phyloP scores from a whole-genome alignment of 2,329 filamentous ascomycete genomes.

The Hypoxylon sp. region DNA sequence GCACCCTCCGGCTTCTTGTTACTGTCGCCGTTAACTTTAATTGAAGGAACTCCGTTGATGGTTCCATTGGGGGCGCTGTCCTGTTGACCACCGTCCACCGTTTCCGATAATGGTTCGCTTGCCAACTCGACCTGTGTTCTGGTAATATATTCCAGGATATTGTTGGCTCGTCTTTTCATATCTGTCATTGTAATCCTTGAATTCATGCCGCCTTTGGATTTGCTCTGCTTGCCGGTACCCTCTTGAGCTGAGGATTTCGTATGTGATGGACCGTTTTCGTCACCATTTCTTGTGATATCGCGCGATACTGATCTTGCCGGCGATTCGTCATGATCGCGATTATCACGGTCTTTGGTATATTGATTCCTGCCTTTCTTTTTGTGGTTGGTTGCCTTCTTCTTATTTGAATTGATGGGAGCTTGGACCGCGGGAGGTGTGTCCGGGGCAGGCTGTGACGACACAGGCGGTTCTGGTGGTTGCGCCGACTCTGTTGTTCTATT shows the following conservation, averaged over 20 bases:
- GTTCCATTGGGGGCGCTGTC: conserved; percentile 57
- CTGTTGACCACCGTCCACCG: conserved; percentile 58
- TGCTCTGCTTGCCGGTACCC: conserved; percentile 65
- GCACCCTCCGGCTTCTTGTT: conserved; percentile 39
- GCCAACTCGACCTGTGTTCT: conserved; percentile 90
- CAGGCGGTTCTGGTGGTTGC: conserved; percentile 59
- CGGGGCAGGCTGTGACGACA: conserved; percentile 60
- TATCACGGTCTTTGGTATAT: conserved; percentile 81
- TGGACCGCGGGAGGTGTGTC: conserved; percentile 62
- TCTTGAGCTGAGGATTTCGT: conserved; percentile 53
- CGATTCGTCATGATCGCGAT: conserved; percentile 66
- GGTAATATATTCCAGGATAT: conserved; percentile 90
- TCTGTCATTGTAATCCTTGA: conserved; percentile 87
- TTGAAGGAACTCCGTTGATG: conserved; percentile 49
- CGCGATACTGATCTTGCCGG: conserved; percentile 67
- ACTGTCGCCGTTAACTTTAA: conserved; percentile 56
- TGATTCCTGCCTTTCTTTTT: conserved; percentile 82
- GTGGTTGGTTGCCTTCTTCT: conserved; percentile 71
- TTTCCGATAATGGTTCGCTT: conserved; percentile 66
- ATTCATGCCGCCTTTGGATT: conserved; percentile 67
- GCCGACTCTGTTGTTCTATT: conserved; percentile 53
- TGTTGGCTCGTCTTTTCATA: conserved; percentile 85
- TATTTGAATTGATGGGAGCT: conserved; percentile 63
- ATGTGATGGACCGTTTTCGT: conserved; percentile 57
- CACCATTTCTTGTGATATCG: conserved; percentile 63